Percentiles rank a stretch among this genome's conserved stretches.
phyloP scores from a whole-genome alignment of 768 basidiomycete species.

The Lactifluus volemus region DNA sequence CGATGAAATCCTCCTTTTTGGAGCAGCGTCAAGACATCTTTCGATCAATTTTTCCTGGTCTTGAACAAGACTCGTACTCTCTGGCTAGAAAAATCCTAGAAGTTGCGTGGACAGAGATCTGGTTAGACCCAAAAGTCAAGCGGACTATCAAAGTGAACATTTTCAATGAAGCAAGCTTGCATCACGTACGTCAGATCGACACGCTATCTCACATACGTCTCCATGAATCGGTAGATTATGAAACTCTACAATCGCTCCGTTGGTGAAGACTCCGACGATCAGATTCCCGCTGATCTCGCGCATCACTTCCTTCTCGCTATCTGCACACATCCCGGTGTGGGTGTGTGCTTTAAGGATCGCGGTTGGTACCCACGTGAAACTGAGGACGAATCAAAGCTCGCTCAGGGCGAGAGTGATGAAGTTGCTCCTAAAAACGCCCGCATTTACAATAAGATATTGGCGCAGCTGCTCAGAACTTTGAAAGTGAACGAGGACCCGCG shows the following conservation, averaged over 20 bases:
- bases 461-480: slow-evolving; percentile 60
- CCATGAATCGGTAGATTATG: slow-evolving; percentile 39
- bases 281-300: slow-evolving; percentile 66
- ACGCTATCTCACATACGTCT: neutral
- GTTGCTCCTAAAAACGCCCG: slow-evolving; percentile 33
- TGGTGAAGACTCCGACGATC: slow-evolving; percentile 42
- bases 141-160: slow-evolving; percentile 60
- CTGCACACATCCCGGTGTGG: slow-evolving; percentile 70
- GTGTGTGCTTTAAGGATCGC: slow-evolving; percentile 80
- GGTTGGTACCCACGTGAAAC: slow-evolving; percentile 84
- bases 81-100: slow-evolving; percentile 61
- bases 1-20: slow-evolving; percentile 55
- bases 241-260: slow-evolving; percentile 62
- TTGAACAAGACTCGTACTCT: slow-evolving; percentile 55
- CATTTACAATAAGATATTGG: slow-evolving; percentile 77
- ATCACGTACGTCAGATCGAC: slow-evolving; percentile 39
- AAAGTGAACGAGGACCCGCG: slow-evolving; percentile 85
- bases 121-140: slow-evolving; percentile 65
- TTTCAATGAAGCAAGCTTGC: slow-evolving; percentile 59
- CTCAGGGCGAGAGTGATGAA: slow-evolving; percentile 31
- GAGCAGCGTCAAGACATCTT: slow-evolving; percentile 64
- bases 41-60: slow-evolving; percentile 61
- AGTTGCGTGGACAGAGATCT: slow-evolving; percentile 66
- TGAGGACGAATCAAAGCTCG: slow-evolving; percentile 32
- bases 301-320: slow-evolving; percentile 85